Evolutionary conservation across 2,329 filamentous ascomycete genomes (phyloP).

Genomic region (Plenodomus lindquistii): DNA sequence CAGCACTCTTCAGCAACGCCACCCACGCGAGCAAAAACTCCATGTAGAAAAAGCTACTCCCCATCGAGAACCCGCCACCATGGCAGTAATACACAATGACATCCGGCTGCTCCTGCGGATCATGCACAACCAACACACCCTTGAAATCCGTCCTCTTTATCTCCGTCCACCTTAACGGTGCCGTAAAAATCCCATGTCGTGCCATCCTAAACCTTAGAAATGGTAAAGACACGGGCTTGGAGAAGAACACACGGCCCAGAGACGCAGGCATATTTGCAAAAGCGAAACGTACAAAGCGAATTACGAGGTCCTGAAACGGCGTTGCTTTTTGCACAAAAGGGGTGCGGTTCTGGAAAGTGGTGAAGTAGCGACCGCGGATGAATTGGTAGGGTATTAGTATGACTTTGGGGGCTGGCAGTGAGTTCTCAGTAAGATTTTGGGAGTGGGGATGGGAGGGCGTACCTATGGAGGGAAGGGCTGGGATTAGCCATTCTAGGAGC

Average conservation of each 20-base stretch:
- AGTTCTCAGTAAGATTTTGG: conserved; percentile 19
- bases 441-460: conserved; percentile 24
- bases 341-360: conserved; percentile 51
- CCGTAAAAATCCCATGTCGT: conserved; percentile 67
- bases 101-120: conserved; percentile 66
- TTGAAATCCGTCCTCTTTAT: conserved; percentile 58
- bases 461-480: conserved; percentile 73
- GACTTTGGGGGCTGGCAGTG: conserved; percentile 47
- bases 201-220: conserved; percentile 77
- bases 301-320: conserved; percentile 75
- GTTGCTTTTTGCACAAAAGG: conserved; percentile 72
- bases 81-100: conserved; percentile 83
- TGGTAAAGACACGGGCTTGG: conserved; percentile 70
- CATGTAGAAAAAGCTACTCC: conserved; percentile 77
- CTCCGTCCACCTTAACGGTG: conserved; percentile 67
- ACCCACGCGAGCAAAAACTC: conserved; percentile 80
- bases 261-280: conserved; percentile 71
- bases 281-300: conserved; percentile 77
- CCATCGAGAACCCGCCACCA: conserved; percentile 83
- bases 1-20: conserved; percentile 63
- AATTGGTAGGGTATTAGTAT: conserved; percentile 63
- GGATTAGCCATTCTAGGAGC: conserved; percentile 61
- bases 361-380: conserved; percentile 61
- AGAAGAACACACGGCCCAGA: conserved; percentile 77
- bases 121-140: conserved; percentile 71